These are phyloP conservation scores for Tremella mesenterica DNA, from an alignment of 768 basidiomycete species.

Conservation along the genomic window DNA sequence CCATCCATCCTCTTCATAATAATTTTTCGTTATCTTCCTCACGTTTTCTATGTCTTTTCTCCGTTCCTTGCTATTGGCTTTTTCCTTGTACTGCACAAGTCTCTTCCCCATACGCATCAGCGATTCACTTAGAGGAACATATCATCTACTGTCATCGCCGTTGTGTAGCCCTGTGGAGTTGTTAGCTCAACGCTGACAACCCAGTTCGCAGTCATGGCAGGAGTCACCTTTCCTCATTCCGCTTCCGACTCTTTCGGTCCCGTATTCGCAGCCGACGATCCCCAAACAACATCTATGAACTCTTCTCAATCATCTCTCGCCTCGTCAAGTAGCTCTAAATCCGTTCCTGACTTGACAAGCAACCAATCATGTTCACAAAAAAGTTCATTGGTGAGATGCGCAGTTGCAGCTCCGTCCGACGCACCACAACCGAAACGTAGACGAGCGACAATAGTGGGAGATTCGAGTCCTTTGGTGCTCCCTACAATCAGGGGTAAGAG, in stretches of 20 bases:
- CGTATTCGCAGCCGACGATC: not conserved
- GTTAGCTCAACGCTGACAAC: too few relatives aligned
- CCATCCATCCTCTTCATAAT: too few relatives aligned
- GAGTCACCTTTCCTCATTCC: constrained; percentile 13
- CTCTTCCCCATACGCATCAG: too few relatives aligned
- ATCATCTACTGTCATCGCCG: too few relatives aligned
- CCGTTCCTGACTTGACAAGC: constrained; percentile 19
- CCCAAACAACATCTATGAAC: not conserved
- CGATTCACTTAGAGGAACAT: too few relatives aligned
- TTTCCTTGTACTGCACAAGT: too few relatives aligned
- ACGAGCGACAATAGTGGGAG: constrained; percentile 27
- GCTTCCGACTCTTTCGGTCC: constrained; percentile 17
- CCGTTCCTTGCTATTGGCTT: not conserved
- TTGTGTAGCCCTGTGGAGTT: too few relatives aligned
- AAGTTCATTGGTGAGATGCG: constrained; percentile 25
- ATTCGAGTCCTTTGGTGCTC: constrained; percentile 11
- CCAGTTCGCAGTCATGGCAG: constrained; percentile 19
- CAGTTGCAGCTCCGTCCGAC: constrained; percentile 25
- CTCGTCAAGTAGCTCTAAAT: constrained; percentile 19
- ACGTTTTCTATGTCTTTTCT: not conserved
- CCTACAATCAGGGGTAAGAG: not conserved
- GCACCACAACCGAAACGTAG: constrained; percentile 33
- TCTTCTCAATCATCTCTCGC: constrained; percentile 3
- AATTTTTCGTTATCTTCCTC: too few relatives aligned
- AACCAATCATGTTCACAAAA: constrained; percentile 12